Percentiles rank a stretch among this genome's conserved stretches.
These are phyloP conservation scores for Ziziphus jujuba DNA, from an alignment of 306 rosid species.

Conservation along the genomic window DNA sequence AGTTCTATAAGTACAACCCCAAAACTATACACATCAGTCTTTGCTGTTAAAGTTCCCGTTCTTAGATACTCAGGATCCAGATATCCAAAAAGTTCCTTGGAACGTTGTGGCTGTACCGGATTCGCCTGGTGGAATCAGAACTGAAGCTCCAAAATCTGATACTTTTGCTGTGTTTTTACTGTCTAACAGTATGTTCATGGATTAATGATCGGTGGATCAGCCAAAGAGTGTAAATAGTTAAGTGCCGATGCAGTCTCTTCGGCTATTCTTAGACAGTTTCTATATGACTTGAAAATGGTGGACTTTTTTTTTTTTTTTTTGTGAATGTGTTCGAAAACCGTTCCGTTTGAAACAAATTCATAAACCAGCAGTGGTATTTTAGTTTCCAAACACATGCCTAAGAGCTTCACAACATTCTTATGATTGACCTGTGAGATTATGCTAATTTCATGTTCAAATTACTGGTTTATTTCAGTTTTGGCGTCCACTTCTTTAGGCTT, in stretches of 20 bases:
- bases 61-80: background rate
- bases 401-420: conserved; percentile 11
- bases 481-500: background rate
- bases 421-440: conserved; percentile 8
- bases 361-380: conserved; percentile 16
- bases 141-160: conserved; percentile 17
- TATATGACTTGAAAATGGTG: background rate
- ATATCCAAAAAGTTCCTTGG: conserved; percentile 12
- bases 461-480: background rate
- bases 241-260: conserved; percentile 5
- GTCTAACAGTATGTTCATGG: conserved; percentile 3
- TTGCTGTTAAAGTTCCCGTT: background rate
- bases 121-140: conserved; percentile 2
- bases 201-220: conserved; percentile 6
- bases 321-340: conserved; percentile 4
- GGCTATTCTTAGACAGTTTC: background rate
- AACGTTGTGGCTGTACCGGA: background rate
- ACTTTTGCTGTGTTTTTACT: conserved; percentile 5
- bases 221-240: conserved; percentile 2
- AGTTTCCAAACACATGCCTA: conserved; percentile 13
- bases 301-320: background rate
- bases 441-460: conserved; percentile 7
- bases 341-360: conserved; percentile 4
- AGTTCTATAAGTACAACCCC: conserved; percentile 11
- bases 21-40: conserved; percentile 19